A percentile compares a stretch with the other conserved stretches of the same genome.
Evolutionary conservation across 1,284 basidiomycete species (phyloP).

Genomic region (Apiotrichum siamense): DNA sequence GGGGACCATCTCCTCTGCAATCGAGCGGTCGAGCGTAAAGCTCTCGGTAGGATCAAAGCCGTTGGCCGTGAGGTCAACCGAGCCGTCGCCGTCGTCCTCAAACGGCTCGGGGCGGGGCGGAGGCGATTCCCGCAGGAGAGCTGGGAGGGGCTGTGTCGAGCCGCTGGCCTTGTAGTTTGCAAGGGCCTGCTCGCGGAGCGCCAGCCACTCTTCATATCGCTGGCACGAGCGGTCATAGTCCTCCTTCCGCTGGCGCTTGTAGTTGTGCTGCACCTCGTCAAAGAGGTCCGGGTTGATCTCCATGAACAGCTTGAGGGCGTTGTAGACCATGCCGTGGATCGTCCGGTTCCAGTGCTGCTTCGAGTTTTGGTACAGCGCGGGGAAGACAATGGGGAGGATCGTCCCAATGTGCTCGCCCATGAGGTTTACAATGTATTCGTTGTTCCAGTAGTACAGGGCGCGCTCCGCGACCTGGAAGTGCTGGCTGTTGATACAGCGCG

Average conservation of each 20-base stretch:
- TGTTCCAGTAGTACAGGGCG: conserved; percentile 94
- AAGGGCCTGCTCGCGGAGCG: conserved; percentile 65
- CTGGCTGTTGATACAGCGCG: conserved; percentile 96
- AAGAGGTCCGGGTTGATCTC: conserved; percentile 97
- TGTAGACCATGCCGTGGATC: conserved; percentile 98
- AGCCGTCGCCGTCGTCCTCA: conserved; percentile 77
- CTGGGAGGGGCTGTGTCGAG: conserved; percentile 59
- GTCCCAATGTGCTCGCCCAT: conserved; percentile 93
- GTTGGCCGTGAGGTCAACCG: conserved; percentile 77
- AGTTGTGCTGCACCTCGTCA: conserved; percentile 88
- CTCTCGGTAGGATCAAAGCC: conserved; percentile 64
- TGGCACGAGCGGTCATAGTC: conserved; percentile 74
- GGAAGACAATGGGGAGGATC: conserved; percentile 94
- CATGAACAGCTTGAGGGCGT: conserved; percentile 97
- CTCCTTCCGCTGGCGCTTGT: conserved; percentile 81
- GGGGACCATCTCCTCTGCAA: conserved; percentile 74
- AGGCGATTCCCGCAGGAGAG: conserved; percentile 65
- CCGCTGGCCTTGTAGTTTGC: conserved; percentile 60
- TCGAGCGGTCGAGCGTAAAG: conserved; percentile 65
- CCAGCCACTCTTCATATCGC: conserved; percentile 78
- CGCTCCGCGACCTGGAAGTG: conserved; percentile 94
- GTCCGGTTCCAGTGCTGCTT: conserved; percentile 98
- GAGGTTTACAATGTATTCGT: conserved; percentile 98
- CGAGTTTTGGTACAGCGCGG: conserved; percentile 94
- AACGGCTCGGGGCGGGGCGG: conserved; percentile 60